A percentile compares a stretch with the other conserved stretches of the same genome.
These are phyloP conservation scores for Vanrija pseudolonga DNA, from an alignment of 1,284 basidiomycete genomes.

Conservation along the genomic window DNA sequence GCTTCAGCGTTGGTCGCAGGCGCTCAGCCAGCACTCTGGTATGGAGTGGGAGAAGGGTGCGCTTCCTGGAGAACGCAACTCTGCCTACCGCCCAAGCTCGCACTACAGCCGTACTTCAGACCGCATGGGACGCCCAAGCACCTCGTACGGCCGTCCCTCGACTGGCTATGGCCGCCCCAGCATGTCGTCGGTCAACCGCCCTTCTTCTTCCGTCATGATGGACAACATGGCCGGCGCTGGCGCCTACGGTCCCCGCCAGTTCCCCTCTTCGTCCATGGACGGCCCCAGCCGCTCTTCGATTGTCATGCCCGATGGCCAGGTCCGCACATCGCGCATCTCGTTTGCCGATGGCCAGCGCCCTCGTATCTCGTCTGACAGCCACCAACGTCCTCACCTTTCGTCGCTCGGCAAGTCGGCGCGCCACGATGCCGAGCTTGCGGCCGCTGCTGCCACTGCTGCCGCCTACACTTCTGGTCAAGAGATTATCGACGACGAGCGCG, in stretches of 20 bases:
- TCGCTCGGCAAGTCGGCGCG: slow-evolving; percentile 39
- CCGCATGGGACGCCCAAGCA: slow-evolving; percentile 58
- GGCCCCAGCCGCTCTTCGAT: slow-evolving; percentile 53
- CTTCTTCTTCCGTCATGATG: slow-evolving; percentile 41
- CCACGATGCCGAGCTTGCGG: background rate
- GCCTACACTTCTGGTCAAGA: slow-evolving; percentile 43
- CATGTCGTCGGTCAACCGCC: slow-evolving; percentile 29
- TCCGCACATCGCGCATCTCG: slow-evolving; percentile 45
- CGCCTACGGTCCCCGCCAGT: slow-evolving; percentile 51
- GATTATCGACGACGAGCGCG: slow-evolving; percentile 35
- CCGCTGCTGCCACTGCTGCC: slow-evolving; percentile 27
- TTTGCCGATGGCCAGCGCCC: slow-evolving; percentile 41
- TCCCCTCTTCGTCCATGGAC: slow-evolving; percentile 24
- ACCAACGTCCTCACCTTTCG: slow-evolving; percentile 46
- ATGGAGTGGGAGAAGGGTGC: slow-evolving; percentile 48
- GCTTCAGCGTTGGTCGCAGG: slow-evolving; percentile 61
- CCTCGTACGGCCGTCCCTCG: slow-evolving; percentile 44
- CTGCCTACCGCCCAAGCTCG: slow-evolving; percentile 62
- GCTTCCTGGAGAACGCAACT: slow-evolving; percentile 51
- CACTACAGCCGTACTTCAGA: slow-evolving; percentile 9
- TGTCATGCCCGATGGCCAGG: slow-evolving; percentile 52
- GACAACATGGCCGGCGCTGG: slow-evolving; percentile 63
- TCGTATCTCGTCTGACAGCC: slow-evolving; percentile 65
- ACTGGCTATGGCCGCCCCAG: slow-evolving; percentile 19
- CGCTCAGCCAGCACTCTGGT: slow-evolving; percentile 39